Evolutionary conservation across 2,329 filamentous ascomycete genomes (phyloP).

Genomic region (Epichloe festucae): DNA sequence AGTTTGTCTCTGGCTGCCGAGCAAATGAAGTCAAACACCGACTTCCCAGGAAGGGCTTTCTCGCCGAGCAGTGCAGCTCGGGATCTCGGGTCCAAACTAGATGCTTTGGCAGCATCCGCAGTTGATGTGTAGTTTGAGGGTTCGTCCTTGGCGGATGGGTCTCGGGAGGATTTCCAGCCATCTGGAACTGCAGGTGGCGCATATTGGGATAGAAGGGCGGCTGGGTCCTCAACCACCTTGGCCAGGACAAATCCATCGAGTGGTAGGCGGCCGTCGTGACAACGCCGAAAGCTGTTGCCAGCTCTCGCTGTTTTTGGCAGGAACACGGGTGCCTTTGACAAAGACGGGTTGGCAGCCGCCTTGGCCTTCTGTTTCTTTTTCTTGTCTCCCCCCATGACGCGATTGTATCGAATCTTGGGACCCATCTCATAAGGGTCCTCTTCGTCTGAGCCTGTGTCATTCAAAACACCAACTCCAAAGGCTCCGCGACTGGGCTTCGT

Average conservation of each 20-base stretch:
- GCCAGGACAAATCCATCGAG: constrained; percentile 70
- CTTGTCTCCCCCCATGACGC: constrained; percentile 63
- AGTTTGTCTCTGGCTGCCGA: constrained; percentile 65
- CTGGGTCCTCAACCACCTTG: constrained; percentile 29
- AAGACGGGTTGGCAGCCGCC: constrained; percentile 47
- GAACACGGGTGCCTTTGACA: constrained; percentile 60
- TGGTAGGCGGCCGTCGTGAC: constrained; percentile 70
- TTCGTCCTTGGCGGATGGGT: constrained; percentile 6
- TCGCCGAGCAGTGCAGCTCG: constrained; percentile 76
- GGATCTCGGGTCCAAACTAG: constrained; percentile 59
- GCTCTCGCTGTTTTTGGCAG: constrained; percentile 42
- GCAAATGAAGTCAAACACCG: constrained; percentile 86
- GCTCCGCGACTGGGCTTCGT: constrained; percentile 42
- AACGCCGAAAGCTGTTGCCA: constrained; percentile 38
- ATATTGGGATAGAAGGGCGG: constrained; percentile 28
- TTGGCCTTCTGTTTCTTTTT: constrained; percentile 51
- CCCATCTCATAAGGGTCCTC: constrained; percentile 91
- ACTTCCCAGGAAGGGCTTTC: constrained; percentile 68
- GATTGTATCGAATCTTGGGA: constrained; percentile 78
- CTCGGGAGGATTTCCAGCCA: constrained; percentile 59
- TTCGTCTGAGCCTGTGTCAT: constrained; percentile 88
- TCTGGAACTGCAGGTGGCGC: constrained; percentile 54
- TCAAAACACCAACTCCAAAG: constrained; percentile 78
- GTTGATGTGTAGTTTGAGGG: constrained; percentile 44
- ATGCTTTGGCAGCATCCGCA: constrained; percentile 65